These are phyloP conservation scores for Apophysomyces sp. DNA, from an alignment of 371 early-diverging fungal genomes.

Conservation along the genomic window DNA sequence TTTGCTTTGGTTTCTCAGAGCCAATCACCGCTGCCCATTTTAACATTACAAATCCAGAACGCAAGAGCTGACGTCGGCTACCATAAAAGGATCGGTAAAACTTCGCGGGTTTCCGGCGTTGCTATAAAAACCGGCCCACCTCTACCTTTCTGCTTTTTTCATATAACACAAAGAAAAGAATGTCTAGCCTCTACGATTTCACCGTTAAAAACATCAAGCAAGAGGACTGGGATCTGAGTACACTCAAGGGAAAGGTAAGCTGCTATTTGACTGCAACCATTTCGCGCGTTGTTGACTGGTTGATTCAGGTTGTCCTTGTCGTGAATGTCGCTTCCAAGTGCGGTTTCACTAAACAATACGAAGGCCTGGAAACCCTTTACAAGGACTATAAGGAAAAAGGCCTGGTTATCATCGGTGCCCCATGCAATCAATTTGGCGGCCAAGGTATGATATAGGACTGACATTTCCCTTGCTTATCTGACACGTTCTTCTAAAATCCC, in stretches of 20 bases:
- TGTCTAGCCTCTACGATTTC: conserved; percentile 31
- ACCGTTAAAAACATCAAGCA: conserved; percentile 44
- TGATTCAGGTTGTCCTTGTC: conserved; percentile 71
- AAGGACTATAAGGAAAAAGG: conserved; percentile 80
- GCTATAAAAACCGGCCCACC: background rate
- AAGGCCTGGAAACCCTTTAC: conserved; percentile 78
- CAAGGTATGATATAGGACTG: conserved; percentile 62
- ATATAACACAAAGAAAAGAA: background rate
- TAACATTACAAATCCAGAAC: too few species aligned
- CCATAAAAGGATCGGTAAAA: background rate
- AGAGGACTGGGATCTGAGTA: conserved; percentile 38
- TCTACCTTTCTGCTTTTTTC: background rate
- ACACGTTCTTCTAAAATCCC: background rate
- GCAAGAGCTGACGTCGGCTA: background rate
- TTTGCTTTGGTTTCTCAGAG: too few species aligned
- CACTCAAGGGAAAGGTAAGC: conserved; percentile 40
- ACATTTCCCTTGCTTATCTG: background rate
- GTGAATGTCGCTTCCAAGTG: conserved; percentile 98
- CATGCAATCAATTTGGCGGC: conserved; percentile 86
- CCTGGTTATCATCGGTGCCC: conserved; percentile 78
- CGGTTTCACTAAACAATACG: conserved; percentile 90
- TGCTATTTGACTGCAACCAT: background rate
- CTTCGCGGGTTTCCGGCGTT: background rate
- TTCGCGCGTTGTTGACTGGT: background rate
- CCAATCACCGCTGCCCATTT: too few species aligned